phyloP scores from a whole-genome alignment of 2,329 filamentous ascomycete species.

The Trichoderma guizhouense region DNA sequence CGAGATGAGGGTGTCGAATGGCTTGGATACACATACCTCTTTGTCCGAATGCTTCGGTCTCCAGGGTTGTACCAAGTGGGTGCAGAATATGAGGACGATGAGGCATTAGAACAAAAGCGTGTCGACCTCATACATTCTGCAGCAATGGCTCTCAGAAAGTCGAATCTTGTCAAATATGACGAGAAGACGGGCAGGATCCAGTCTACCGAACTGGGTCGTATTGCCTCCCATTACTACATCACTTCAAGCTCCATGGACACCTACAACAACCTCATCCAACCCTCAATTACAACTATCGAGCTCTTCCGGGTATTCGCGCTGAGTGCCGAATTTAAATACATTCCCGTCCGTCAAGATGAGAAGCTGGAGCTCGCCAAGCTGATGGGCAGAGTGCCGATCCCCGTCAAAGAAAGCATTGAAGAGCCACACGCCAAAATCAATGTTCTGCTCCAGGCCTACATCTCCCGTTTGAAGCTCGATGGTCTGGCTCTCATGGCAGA shows the following conservation, averaged over 20 bases:
- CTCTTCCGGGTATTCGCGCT: constrained; percentile 94
- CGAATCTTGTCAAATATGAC: constrained; percentile 89
- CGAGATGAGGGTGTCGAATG: constrained; percentile 98
- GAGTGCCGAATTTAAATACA: constrained; percentile 98
- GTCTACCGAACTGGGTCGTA: constrained; percentile 88
- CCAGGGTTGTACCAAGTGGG: constrained; percentile 94
- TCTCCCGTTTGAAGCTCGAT: constrained; percentile 89
- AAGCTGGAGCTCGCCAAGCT: constrained; percentile 94
- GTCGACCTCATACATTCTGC: constrained; percentile 98
- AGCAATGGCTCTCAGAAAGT: constrained; percentile 79
- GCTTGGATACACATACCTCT: constrained; percentile 97
- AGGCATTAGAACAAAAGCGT: constrained; percentile 87
- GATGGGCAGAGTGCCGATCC: constrained; percentile 84
- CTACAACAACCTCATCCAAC: constrained; percentile 93
- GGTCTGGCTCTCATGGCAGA: constrained; percentile 96
- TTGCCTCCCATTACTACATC: constrained; percentile 98
- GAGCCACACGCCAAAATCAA: constrained; percentile 98
- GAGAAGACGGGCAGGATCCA: constrained; percentile 87
- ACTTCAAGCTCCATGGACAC: constrained; percentile 94
- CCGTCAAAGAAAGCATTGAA: constrained; percentile 96
- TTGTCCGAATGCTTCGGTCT: constrained; percentile 94
- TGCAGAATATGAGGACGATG: constrained; percentile 90
- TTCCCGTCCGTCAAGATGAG: constrained; percentile 94
- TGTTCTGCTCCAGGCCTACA: constrained; percentile 92
- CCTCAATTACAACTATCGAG: constrained; percentile 88